Percentiles rank a stretch among this genome's conserved stretches.
Evolutionary conservation across 2,329 filamentous ascomycete species (phyloP).

Genomic region (Aspergillus sp.): DNA sequence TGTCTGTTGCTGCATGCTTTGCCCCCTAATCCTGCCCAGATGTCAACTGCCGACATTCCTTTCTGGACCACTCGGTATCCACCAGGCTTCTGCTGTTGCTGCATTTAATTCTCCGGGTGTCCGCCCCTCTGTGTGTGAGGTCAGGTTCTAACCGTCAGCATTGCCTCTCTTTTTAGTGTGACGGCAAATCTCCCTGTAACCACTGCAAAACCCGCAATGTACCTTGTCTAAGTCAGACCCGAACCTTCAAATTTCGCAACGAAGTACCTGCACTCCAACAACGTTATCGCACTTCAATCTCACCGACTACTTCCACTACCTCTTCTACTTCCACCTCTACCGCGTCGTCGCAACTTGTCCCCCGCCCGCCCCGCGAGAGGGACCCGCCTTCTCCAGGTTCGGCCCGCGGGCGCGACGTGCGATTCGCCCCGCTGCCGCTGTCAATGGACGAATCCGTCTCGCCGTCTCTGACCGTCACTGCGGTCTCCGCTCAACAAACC

Average conservation of each 20-base stretch:
- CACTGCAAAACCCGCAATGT: slow-evolving; percentile 34
- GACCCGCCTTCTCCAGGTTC: not conserved
- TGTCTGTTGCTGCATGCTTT: not conserved
- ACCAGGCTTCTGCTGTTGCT: not conserved
- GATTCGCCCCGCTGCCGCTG: slow-evolving; percentile 11
- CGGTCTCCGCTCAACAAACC: slow-evolving; percentile 28
- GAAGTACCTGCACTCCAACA: slow-evolving; percentile 32
- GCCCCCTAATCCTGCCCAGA: not conserved
- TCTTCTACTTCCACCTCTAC: not conserved
- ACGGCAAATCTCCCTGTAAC: slow-evolving; percentile 32
- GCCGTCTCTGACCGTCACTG: slow-evolving; percentile 31
- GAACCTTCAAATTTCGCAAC: slow-evolving; percentile 34
- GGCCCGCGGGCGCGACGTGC: slow-evolving; percentile 2
- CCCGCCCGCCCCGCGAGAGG: not conserved
- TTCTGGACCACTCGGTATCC: not conserved
- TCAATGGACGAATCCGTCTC: slow-evolving; percentile 28
- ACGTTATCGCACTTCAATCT: slow-evolving; percentile 22
- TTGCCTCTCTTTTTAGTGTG: slow-evolving; percentile 25
- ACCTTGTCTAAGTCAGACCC: slow-evolving; percentile 28
- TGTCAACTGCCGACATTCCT: not conserved
- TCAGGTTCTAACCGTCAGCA: not conserved
- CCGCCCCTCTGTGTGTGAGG: not conserved
- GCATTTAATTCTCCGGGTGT: not conserved
- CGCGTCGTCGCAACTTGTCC: not conserved
- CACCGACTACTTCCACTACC: slow-evolving; percentile 10